Conservation (phyloP, 768 basidiomycete genomes). For the Tricholoma sp. region DNA sequence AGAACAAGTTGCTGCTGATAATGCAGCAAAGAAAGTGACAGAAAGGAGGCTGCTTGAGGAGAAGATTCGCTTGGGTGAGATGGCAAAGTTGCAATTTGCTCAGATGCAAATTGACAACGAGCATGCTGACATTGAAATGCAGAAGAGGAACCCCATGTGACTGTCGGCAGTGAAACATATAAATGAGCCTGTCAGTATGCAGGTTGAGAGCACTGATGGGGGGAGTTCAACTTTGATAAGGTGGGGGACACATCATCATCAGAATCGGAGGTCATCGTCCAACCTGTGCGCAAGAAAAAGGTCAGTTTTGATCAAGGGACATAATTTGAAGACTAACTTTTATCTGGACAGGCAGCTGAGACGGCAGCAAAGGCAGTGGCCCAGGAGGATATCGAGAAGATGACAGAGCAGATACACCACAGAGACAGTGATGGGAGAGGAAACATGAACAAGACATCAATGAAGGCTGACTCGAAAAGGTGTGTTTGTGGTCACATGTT, state of each 20-base stretch:
- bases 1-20: conserved; percentile 8
- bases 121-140: background rate
- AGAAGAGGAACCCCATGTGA: background rate
- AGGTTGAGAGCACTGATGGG: background rate
- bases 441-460: background rate
- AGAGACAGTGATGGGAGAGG: too few relatives aligned
- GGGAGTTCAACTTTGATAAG: conserved; percentile 4
- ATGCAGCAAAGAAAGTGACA: background rate
- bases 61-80: conserved; percentile 2
- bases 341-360: conserved; percentile 1
- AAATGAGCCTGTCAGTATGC: conserved; percentile 1
- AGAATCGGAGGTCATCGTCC: background rate
- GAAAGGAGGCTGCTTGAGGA: conserved; percentile 3
- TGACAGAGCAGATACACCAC: conserved; percentile 5
- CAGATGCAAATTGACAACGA: conserved; percentile 5
- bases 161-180: background rate
- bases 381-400: conserved; percentile 8
- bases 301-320: background rate
- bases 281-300: background rate
- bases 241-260: background rate
- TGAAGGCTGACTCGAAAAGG: background rate
- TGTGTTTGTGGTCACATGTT: background rate
- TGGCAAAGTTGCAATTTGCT: conserved; percentile 2
- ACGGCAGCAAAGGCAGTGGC: conserved; percentile 3
- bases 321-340: conserved; percentile 1